A percentile compares a stretch with the other conserved stretches of the same genome.
Evolutionary conservation across 768 basidiomycete genomes (phyloP).

Genomic region (Leccinellum rugosiceps): DNA sequence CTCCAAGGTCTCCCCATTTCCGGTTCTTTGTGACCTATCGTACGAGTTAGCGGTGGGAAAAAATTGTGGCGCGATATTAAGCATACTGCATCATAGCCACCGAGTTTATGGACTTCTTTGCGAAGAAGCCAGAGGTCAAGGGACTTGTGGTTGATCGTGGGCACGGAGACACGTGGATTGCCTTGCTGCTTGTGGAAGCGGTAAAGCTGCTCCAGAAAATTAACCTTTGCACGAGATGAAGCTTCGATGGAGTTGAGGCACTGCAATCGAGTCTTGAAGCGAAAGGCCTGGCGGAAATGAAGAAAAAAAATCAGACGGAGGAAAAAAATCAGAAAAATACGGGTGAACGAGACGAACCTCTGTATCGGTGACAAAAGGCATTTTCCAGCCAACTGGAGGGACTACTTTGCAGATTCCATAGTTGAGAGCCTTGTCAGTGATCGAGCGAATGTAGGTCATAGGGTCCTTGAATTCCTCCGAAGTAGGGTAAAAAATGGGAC

Average conservation of each 20-base stretch:
- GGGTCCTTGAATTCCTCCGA: constrained; percentile 93
- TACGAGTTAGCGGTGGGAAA: constrained; percentile 24
- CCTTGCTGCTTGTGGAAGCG: constrained; percentile 96
- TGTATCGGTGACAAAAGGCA: constrained; percentile 94
- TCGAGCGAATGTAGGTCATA: constrained; percentile 86
- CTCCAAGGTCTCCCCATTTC: constrained; percentile 87
- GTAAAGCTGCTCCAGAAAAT: constrained; percentile 95
- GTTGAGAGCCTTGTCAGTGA: constrained; percentile 63
- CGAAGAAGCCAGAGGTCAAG: constrained; percentile 92
- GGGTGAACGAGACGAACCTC: constrained; percentile 56
- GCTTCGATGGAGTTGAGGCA: constrained; percentile 97
- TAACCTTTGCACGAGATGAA: constrained; percentile 92
- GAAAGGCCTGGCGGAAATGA: constrained; percentile 58
- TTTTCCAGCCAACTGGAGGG: constrained; percentile 90
- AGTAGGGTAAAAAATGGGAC: constrained; percentile 86
- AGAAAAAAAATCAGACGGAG: constrained; percentile 16
- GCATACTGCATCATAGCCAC: constrained; percentile 83
- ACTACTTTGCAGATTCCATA: constrained; percentile 96
- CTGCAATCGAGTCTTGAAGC: constrained; percentile 94
- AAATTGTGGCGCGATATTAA: constrained; percentile 11
- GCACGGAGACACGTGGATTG: constrained; percentile 85
- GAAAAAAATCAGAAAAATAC: constrained; percentile 26
- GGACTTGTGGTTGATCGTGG: constrained; percentile 88
- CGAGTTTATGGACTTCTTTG: constrained; percentile 86
- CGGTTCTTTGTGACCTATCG: constrained; percentile 75